phyloP scores from a whole-genome alignment of 345 rosid species.

The Linum trigynum region DNA sequence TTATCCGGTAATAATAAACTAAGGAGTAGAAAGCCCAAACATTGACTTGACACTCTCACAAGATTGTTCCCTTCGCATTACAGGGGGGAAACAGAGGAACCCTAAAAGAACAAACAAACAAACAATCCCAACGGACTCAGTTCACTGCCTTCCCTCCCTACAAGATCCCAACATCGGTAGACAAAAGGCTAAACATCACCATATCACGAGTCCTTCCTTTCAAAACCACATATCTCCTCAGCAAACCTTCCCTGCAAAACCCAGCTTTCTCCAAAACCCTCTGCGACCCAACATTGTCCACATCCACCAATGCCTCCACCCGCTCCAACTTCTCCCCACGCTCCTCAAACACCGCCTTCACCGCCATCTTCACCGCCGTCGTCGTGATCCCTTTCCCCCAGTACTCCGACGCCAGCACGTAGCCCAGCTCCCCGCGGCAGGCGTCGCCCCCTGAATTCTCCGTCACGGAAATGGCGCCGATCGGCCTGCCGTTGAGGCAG shows the following conservation, averaged over 20 bases:
- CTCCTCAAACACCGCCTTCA: slow-evolving; percentile 35
- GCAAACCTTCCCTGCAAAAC: slow-evolving; percentile 50
- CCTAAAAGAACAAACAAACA: no score
- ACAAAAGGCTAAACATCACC: slow-evolving; percentile 53
- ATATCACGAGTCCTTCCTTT: slow-evolving; percentile 49
- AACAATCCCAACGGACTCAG: no score
- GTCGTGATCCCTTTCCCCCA: slow-evolving; percentile 60
- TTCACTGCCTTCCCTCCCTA: no score
- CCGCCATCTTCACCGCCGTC: slow-evolving; percentile 40
- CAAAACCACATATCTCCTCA: slow-evolving; percentile 30
- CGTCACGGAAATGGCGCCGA: slow-evolving; percentile 44
- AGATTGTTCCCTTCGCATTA: no score
- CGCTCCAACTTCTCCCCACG: slow-evolving; percentile 41
- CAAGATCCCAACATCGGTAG: slow-evolving; percentile 27
- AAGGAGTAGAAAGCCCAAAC: no score
- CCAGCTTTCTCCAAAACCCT: slow-evolving; percentile 64
- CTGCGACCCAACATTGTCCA: slow-evolving; percentile 47
- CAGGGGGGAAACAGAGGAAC: no score
- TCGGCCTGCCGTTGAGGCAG: slow-evolving; percentile 38
- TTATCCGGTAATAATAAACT: no score
- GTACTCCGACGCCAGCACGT: slow-evolving; percentile 33
- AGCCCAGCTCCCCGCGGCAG: slow-evolving; percentile 48
- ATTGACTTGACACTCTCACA: no score
- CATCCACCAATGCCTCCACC: slow-evolving; percentile 52
- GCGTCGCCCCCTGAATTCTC: slow-evolving; percentile 27